A percentile compares a stretch with the other conserved stretches of the same genome.
These are phyloP conservation scores for Trichoderma koningii DNA, from an alignment of 2,329 filamentous ascomycete species.

Conservation along the genomic window DNA sequence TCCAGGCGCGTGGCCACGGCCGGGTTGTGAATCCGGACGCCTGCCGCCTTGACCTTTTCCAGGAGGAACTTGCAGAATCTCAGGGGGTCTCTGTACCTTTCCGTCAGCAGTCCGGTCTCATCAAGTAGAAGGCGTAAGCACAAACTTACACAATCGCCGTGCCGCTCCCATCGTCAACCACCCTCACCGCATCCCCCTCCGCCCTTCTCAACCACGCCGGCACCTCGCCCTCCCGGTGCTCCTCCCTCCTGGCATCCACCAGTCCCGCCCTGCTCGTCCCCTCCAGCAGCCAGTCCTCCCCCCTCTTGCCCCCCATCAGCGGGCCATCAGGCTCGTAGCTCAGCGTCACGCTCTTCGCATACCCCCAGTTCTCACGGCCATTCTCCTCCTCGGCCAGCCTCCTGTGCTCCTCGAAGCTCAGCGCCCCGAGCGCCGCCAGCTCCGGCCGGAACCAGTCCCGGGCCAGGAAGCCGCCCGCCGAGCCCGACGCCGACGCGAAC, in stretches of 20 bases:
- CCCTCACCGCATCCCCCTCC: conserved; percentile 58
- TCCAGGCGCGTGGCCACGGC: conserved; percentile 56
- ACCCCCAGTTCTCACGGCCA: conserved; percentile 57
- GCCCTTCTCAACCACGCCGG: conserved; percentile 42
- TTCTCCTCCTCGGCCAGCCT: conserved; percentile 61
- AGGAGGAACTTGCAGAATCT: conserved; percentile 68
- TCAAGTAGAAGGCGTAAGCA: no score
- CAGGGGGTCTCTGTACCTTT: conserved; percentile 59
- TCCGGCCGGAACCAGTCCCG: conserved; percentile 69
- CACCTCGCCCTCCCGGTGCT: conserved; percentile 38
- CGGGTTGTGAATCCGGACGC: conserved; percentile 68
- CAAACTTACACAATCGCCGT: conserved; percentile 64
- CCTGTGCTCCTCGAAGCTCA: conserved; percentile 71
- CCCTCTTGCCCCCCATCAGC: conserved; percentile 44
- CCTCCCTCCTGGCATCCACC: conserved; percentile 40
- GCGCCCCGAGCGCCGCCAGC: conserved; percentile 59
- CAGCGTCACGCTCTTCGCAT: conserved; percentile 58
- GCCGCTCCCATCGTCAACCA: conserved; percentile 61
- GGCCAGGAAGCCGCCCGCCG: conserved; percentile 73
- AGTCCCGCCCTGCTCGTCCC: conserved; percentile 63
- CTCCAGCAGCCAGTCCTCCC: conserved; percentile 67
- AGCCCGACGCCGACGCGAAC: conserved; percentile 73
- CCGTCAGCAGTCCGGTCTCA: conserved; percentile 9
- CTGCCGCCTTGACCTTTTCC: conserved; percentile 55
- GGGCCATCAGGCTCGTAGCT: conserved; percentile 47